Conservation (phyloP, 169 alveolate species). For the Cryptosporidium andersoni region DNA sequence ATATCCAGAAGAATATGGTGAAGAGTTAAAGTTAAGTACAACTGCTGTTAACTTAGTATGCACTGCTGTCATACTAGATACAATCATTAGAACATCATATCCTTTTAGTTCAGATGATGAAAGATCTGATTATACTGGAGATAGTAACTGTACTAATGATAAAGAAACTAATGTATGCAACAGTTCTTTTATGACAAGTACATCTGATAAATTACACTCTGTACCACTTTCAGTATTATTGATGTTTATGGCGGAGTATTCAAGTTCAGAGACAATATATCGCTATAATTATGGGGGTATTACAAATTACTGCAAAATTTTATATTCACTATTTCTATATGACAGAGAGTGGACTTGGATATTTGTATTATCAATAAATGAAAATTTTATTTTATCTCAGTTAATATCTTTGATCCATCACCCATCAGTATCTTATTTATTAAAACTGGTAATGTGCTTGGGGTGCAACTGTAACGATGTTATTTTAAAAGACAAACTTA, state of each 20-base stretch:
- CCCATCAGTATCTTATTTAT: slow-evolving; percentile 33
- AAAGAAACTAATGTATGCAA: background rate
- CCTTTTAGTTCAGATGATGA: background rate
- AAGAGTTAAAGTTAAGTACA: slow-evolving; percentile 8
- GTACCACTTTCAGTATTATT: slow-evolving; percentile 42
- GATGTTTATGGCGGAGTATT: slow-evolving; percentile 11
- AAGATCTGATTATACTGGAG: background rate
- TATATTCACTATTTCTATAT: slow-evolving; percentile 22
- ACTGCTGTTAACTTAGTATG: slow-evolving; percentile 43
- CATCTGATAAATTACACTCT: background rate
- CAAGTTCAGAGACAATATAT: background rate
- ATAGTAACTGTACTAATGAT: background rate
- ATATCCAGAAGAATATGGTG: slow-evolving; percentile 9
- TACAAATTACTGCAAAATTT: slow-evolving; percentile 19
- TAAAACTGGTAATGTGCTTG: slow-evolving; percentile 15
- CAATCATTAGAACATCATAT: background rate
- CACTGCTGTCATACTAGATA: slow-evolving; percentile 7
- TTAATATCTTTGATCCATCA: background rate
- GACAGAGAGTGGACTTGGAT: slow-evolving; percentile 51
- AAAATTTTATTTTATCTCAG: slow-evolving; percentile 1
- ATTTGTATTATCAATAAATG: slow-evolving; percentile 3
- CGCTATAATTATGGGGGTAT: background rate
- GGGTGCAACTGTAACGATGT: background rate
- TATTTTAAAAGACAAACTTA: background rate
- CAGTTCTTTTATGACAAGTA: background rate